Evolutionary conservation across 2,329 filamentous ascomycete genomes (phyloP), one percentile per base, ranked within the genome.

Genomic region (Waltergamsia citrina): DNA sequence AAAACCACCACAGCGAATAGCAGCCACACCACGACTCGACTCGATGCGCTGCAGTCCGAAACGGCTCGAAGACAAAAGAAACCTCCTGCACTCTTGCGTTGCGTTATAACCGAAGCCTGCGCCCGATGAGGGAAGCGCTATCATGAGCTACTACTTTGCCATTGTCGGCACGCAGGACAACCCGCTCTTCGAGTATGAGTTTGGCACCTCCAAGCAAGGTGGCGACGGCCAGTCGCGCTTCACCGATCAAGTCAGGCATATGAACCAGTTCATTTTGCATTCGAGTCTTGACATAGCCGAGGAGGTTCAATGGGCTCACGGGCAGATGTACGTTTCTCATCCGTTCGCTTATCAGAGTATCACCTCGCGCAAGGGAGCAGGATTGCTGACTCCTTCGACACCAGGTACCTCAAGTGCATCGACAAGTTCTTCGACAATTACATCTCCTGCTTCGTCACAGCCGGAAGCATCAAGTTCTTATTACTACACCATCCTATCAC

Each of bases 111-210:
- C n/a, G n/a, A n/a, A n/a, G n/a, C n/a, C n/a, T n/a, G n/a, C n/a
- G n/a, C n/a, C n/a, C n/a, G n/a, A n/a, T n/a, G n/a, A n/a, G n/a
- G n/a, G n/a, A 23, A 38, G 41, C 46, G 38, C 38, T 43, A 68
- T 47, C 43, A 96, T 96, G 92, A 95, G 88, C 40, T 98, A 96
- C 71, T 95, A 95, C 68, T 96, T 98, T 63, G 85, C 85, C 53
- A 94, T 98, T 47, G 78, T 98, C 57, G 92, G 88, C 53, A 93
- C 87, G 16, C 85, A 86, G 49, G 92, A 98, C 67, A 93, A 90
- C 54, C 90, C 92, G 22, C 75, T 98, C 46, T 98, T 96, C 65
- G 90, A 94, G 63, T 78, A 93, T 60, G 88, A 94, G 54, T 98
- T 98, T 57, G 92, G 92, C 49, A 95, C 90, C 25, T 94, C 86